Evolutionary conservation across 2,329 filamentous ascomycete genomes (phyloP).

Genomic region (Microsporum canis): DNA sequence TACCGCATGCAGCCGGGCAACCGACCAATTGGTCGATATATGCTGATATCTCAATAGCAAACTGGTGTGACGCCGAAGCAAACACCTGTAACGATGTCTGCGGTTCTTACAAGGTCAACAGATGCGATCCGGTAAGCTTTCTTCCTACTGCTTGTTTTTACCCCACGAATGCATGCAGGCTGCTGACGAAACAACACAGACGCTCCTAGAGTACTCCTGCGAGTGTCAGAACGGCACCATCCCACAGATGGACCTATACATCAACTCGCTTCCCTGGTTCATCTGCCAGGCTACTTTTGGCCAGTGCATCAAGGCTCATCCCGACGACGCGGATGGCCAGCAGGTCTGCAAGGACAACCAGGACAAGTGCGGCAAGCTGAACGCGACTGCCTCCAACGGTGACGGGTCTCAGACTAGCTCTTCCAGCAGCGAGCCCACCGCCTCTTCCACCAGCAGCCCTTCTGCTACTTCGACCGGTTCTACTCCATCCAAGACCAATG

Average conservation of each 20-base stretch:
- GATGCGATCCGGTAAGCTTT: slow-evolving; percentile 45
- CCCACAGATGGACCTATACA: slow-evolving; percentile 47
- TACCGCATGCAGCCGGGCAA: background rate
- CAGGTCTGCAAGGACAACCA: slow-evolving; percentile 38
- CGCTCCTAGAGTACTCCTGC: slow-evolving; percentile 45
- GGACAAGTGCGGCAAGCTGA: slow-evolving; percentile 40
- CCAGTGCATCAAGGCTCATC: slow-evolving; percentile 38
- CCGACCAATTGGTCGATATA: background rate
- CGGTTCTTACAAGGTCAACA: slow-evolving; percentile 40
- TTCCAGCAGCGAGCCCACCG: slow-evolving; percentile 18
- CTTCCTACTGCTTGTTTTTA: background rate
- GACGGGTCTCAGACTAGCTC: slow-evolving; percentile 18
- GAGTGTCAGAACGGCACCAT: slow-evolving; percentile 45
- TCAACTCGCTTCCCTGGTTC: slow-evolving; percentile 48
- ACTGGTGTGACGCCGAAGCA: slow-evolving; percentile 49
- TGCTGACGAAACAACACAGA: slow-evolving; percentile 24
- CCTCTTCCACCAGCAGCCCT: slow-evolving; percentile 23
- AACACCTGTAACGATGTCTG: slow-evolving; percentile 53
- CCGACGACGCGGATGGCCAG: slow-evolving; percentile 38
- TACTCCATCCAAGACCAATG: slow-evolving; percentile 26
- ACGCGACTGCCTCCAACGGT: slow-evolving; percentile 32
- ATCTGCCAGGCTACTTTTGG: slow-evolving; percentile 45
- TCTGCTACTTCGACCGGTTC: slow-evolving; percentile 19
- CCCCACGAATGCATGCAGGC: slow-evolving; percentile 9
- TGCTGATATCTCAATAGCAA: slow-evolving; percentile 22